phyloP scores from a whole-genome alignment of 2,329 filamentous ascomycete genomes.

The Venturia asperata region DNA sequence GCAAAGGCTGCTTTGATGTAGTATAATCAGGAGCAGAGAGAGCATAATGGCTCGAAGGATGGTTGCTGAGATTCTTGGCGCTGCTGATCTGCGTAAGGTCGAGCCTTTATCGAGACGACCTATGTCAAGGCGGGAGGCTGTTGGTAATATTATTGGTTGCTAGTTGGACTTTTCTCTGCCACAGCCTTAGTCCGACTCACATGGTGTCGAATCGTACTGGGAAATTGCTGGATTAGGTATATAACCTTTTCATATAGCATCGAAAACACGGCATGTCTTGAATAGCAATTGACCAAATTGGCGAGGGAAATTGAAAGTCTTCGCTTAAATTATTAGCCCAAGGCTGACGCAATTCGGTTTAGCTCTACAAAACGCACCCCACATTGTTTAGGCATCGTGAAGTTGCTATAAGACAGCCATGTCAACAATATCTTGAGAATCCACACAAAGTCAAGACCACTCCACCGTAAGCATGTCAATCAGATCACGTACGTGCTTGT shows the following conservation, averaged over 20 bases:
- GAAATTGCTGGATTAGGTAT: not conserved
- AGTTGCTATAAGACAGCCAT: not conserved
- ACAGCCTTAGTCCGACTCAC: not conserved
- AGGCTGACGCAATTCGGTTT: slow-evolving; percentile 7
- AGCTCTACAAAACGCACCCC: not conserved
- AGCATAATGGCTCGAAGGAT: too few relatives aligned
- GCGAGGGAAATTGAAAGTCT: not conserved
- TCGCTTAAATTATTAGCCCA: not conserved
- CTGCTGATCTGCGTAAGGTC: not conserved
- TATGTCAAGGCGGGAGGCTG: not conserved
- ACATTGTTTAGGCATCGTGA: slow-evolving; percentile 7
- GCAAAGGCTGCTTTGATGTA: too few relatives aligned
- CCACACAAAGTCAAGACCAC: not conserved
- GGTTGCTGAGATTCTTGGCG: not conserved
- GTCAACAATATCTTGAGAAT: not conserved
- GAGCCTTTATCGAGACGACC: not conserved
- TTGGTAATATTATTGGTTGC: not conserved
- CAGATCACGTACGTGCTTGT: slow-evolving; percentile 15
- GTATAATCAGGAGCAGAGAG: too few relatives aligned
- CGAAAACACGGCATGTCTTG: not conserved
- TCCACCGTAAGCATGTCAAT: slow-evolving; percentile 14
- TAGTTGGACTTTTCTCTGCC: not conserved
- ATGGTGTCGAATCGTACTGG: not conserved
- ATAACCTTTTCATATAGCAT: not conserved
- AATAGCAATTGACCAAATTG: not conserved